Evolutionary conservation across 768 basidiomycete species (phyloP).

Genomic region (Phanerodontia chrysosporium): DNA sequence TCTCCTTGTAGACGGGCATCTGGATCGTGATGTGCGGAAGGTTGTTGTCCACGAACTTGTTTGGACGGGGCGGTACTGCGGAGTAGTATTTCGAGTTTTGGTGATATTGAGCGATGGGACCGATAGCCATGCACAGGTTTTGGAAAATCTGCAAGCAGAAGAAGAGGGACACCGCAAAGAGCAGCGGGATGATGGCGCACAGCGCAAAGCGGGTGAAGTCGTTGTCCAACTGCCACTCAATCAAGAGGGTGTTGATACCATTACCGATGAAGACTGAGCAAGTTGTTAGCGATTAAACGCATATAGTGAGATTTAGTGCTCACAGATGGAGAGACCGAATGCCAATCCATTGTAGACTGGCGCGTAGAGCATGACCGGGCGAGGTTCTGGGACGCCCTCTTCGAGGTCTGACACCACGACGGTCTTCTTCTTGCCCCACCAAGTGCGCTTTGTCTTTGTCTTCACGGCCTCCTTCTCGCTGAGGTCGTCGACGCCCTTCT

Average conservation of each 20-base stretch:
- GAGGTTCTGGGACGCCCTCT: slow-evolving; percentile 26
- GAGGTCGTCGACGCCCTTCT: slow-evolving; percentile 16
- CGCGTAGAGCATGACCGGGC: slow-evolving; percentile 33
- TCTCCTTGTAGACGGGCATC: slow-evolving; percentile 57
- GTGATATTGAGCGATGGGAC: slow-evolving; percentile 49
- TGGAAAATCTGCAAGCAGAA: slow-evolving; percentile 41
- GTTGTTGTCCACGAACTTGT: slow-evolving; percentile 38
- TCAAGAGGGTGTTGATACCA: slow-evolving; percentile 56
- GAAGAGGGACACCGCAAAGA: slow-evolving; percentile 45
- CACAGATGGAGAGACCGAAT: slow-evolving; percentile 29
- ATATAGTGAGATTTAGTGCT: slow-evolving; percentile 11
- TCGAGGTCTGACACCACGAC: slow-evolving; percentile 31
- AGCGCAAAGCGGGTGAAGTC: slow-evolving; percentile 39
- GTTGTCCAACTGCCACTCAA: slow-evolving; percentile 49
- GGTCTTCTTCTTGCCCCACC: slow-evolving; percentile 55
- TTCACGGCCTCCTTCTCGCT: slow-evolving; percentile 10
- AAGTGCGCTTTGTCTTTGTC: slow-evolving; percentile 34
- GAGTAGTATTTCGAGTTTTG: slow-evolving; percentile 53
- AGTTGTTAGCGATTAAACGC: background rate
- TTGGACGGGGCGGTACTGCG: slow-evolving; percentile 38
- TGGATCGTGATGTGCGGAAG: slow-evolving; percentile 51
- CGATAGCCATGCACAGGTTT: slow-evolving; percentile 39
- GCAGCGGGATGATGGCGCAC: slow-evolving; percentile 34
- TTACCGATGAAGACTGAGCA: slow-evolving; percentile 57
- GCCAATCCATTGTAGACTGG: slow-evolving; percentile 33